Evolutionary conservation across 805 yeast species (phyloP).

Genomic region (Nakazawaea siamensis): DNA sequence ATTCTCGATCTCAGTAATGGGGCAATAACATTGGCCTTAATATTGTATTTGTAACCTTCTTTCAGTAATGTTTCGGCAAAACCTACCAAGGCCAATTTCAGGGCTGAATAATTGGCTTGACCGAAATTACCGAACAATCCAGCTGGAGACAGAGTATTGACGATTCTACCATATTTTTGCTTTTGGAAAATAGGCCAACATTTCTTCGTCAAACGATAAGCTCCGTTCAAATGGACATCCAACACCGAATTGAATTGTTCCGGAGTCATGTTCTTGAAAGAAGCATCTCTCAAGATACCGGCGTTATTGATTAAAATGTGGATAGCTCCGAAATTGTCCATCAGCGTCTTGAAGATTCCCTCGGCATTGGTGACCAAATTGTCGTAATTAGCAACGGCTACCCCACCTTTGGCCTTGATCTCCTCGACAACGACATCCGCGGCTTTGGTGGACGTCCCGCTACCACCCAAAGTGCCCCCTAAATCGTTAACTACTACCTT

Average conservation of each 20-base stretch:
- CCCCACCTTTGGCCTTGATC: slow-evolving; percentile 67
- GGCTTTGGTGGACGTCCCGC: slow-evolving; percentile 59
- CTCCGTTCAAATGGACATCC: slow-evolving; percentile 86
- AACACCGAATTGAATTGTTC: slow-evolving; percentile 72
- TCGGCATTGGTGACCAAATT: slow-evolving; percentile 79
- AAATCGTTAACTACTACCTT: slow-evolving; percentile 92
- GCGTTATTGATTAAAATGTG: slow-evolving; percentile 91
- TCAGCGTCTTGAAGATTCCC: slow-evolving; percentile 77
- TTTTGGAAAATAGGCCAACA: slow-evolving; percentile 88
- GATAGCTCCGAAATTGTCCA: slow-evolving; percentile 79
- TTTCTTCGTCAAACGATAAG: slow-evolving; percentile 74
- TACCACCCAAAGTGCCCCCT: slow-evolving; percentile 77
- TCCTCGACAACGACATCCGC: slow-evolving; percentile 90
- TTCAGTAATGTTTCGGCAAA: slow-evolving; percentile 91
- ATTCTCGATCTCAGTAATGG: slow-evolving; percentile 94
- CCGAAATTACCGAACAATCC: slow-evolving; percentile 97
- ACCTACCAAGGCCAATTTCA: slow-evolving; percentile 84
- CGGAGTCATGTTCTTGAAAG: slow-evolving; percentile 79
- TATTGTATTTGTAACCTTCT: slow-evolving; percentile 84
- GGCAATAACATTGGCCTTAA: slow-evolving; percentile 79
- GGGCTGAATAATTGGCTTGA: slow-evolving; percentile 92
- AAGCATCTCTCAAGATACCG: slow-evolving; percentile 84
- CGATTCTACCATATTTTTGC: slow-evolving; percentile 81
- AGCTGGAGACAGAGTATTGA: slow-evolving; percentile 96
- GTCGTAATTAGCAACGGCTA: slow-evolving; percentile 91